Percentiles rank a stretch among this genome's conserved stretches.
These are phyloP conservation scores for Pelargonium myrrhifolium DNA, from an alignment of 441 rosid genomes.

Conservation along the genomic window DNA sequence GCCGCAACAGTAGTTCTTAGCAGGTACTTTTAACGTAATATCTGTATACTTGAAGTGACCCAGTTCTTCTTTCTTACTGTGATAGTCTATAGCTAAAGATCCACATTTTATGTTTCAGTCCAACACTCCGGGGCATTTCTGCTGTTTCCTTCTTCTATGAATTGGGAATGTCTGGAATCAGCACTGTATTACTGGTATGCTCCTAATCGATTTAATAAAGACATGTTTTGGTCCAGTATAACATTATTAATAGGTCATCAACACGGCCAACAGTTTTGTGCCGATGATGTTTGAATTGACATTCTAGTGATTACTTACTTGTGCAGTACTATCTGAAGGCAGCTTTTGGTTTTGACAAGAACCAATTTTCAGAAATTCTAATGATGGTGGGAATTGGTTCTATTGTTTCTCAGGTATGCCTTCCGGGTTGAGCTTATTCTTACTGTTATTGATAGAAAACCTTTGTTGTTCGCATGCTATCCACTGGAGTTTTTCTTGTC, in stretches of 20 bases:
- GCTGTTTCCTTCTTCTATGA: constrained; percentile 48
- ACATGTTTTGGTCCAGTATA: background rate
- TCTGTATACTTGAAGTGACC: background rate
- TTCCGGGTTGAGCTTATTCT: background rate
- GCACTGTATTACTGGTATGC: constrained; percentile 37
- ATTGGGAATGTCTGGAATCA: constrained; percentile 54
- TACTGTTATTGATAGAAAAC: background rate
- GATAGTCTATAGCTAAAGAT: constrained; percentile 6
- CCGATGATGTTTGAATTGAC: background rate
- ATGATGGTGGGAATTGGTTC: constrained; percentile 45
- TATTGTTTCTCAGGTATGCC: constrained; percentile 46
- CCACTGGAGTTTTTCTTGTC: too few species aligned
- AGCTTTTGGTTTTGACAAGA: constrained; percentile 44
- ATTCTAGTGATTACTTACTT: background rate
- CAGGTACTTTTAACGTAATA: constrained; percentile 29
- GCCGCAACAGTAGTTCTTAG: constrained; percentile 34
- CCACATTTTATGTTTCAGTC: constrained; percentile 27
- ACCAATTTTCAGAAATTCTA: constrained; percentile 47
- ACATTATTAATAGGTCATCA: background rate
- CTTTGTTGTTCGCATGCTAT: too few species aligned
- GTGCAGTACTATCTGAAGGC: constrained; percentile 54
- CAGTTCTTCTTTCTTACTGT: background rate
- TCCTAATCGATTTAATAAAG: background rate
- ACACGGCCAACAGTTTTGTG: background rate
- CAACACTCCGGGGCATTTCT: constrained; percentile 41